phyloP scores from a whole-genome alignment of 208 protist genomes.

The Leishmania martiniquensis region DNA sequence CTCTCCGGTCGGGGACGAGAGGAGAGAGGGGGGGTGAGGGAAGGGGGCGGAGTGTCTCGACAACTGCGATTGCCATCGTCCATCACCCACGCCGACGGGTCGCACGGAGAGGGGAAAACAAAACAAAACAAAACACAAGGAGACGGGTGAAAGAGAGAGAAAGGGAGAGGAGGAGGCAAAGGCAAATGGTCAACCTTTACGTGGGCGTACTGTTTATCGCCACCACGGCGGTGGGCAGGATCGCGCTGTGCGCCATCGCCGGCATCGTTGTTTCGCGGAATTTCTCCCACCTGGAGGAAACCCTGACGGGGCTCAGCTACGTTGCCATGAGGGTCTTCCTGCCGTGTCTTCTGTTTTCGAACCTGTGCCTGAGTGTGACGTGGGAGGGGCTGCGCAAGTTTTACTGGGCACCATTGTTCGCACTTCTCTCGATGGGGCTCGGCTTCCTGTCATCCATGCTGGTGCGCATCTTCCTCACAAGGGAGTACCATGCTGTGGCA shows the following conservation, averaged over 20 bases:
- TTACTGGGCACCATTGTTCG: constrained; percentile 68
- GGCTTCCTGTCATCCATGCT: constrained; percentile 36
- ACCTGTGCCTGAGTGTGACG: constrained; percentile 64
- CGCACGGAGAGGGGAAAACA: too few species aligned
- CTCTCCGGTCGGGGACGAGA: too few species aligned
- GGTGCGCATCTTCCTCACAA: constrained; percentile 30
- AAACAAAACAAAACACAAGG: background rate
- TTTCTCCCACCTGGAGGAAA: constrained; percentile 36
- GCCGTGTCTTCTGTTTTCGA: constrained; percentile 72
- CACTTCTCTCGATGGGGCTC: constrained; percentile 45
- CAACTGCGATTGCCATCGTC: background rate
- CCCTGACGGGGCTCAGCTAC: constrained; percentile 56
- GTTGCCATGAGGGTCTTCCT: constrained; percentile 69
- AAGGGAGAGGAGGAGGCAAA: too few species aligned
- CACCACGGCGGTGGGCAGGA: constrained; percentile 59
- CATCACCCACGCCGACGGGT: too few species aligned
- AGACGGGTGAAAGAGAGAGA: background rate
- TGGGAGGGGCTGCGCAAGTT: constrained; percentile 50
- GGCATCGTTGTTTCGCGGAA: constrained; percentile 59
- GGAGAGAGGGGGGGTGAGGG: too few species aligned
- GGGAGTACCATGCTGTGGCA: constrained; percentile 55
- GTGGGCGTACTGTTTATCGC: constrained; percentile 55
- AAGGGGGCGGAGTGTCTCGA: too few species aligned
- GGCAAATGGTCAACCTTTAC: constrained; percentile 47
- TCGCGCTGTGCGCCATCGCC: constrained; percentile 53